phyloP scores from a whole-genome alignment of 495 filamentous ascomycete species.

The Annulohypoxylon moriforme region DNA sequence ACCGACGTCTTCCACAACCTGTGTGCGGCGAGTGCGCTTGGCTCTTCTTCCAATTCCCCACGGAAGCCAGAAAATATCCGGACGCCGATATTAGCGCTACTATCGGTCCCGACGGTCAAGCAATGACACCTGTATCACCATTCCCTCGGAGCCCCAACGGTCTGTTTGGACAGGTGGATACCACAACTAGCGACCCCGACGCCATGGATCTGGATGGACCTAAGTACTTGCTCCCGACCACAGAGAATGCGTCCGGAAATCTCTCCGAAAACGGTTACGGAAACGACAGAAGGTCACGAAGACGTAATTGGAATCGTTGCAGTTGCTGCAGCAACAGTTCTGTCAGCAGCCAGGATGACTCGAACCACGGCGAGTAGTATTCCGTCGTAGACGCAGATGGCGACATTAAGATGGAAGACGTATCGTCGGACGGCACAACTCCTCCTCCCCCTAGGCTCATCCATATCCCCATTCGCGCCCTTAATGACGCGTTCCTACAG shows the following conservation, averaged over 20 bases:
- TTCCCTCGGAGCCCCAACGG: not conserved
- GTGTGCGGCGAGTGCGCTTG: slow-evolving; percentile 41
- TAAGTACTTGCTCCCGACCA: not conserved
- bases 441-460: not conserved
- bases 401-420: slow-evolving; percentile 34
- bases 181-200: not conserved
- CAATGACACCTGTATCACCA: not conserved
- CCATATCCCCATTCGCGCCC: slow-evolving; percentile 25
- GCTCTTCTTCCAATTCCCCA: slow-evolving; percentile 38
- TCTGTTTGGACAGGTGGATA: not conserved
- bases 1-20: slow-evolving; percentile 38
- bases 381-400: slow-evolving; percentile 30
- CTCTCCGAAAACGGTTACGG: slow-evolving; percentile 5
- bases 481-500: not conserved
- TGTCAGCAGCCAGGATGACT: not conserved
- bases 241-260: slow-evolving; percentile 18
- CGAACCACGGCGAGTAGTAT: slow-evolving; percentile 21
- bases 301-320: not conserved
- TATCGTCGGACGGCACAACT: not conserved
- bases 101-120: slow-evolving; percentile 1
- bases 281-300: not conserved
- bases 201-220: not conserved
- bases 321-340: not conserved
- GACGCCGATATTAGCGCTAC: slow-evolving; percentile 25
- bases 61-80: slow-evolving; percentile 30